phyloP scores from a whole-genome alignment of 2,329 filamentous ascomycete genomes.

The Penicillium sp. region DNA sequence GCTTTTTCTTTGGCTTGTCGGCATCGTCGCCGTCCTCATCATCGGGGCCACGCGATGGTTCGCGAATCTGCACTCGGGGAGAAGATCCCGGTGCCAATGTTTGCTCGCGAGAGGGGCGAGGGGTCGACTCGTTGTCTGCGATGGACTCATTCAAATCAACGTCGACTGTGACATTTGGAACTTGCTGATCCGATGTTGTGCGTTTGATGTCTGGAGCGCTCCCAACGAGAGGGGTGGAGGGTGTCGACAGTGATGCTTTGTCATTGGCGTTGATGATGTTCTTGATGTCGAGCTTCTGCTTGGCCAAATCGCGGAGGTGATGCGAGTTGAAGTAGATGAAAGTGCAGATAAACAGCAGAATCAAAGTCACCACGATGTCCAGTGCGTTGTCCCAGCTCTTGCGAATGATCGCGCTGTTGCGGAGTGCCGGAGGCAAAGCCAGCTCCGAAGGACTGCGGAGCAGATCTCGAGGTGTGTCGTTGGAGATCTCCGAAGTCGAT shows the following conservation, averaged over 20 bases:
- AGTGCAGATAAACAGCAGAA: conserved; percentile 42
- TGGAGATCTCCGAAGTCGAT: conserved; percentile 34
- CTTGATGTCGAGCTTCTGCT: conserved; percentile 49
- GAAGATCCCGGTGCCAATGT: conserved; percentile 27
- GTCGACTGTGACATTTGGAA: conserved; percentile 36
- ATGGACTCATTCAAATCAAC: conserved; percentile 26
- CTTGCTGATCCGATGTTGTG: conserved; percentile 24
- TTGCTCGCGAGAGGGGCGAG: conserved; percentile 27
- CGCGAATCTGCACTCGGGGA: conserved; percentile 43
- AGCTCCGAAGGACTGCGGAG: conserved; percentile 38
- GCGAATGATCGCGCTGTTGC: conserved; percentile 47
- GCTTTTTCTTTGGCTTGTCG: conserved; percentile 66
- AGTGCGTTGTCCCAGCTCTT: conserved; percentile 49
- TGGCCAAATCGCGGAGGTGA: conserved; percentile 43
- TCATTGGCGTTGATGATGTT: conserved; percentile 46
- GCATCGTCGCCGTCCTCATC: conserved; percentile 32
- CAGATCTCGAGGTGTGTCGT: conserved; percentile 43
- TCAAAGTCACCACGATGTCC: conserved; percentile 46
- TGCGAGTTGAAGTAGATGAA: conserved; percentile 48
- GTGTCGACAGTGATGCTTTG: conserved; percentile 39
- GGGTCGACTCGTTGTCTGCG: conserved; percentile 30
- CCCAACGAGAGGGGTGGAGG: conserved; percentile 40
- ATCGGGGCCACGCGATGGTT: conserved; percentile 38
- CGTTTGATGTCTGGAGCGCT: conserved; percentile 27
- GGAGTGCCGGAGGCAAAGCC: conserved; percentile 41